These are phyloP conservation scores for Cyberlindnera mrakii DNA, from an alignment of 805 yeast species.

Conservation along the genomic window DNA sequence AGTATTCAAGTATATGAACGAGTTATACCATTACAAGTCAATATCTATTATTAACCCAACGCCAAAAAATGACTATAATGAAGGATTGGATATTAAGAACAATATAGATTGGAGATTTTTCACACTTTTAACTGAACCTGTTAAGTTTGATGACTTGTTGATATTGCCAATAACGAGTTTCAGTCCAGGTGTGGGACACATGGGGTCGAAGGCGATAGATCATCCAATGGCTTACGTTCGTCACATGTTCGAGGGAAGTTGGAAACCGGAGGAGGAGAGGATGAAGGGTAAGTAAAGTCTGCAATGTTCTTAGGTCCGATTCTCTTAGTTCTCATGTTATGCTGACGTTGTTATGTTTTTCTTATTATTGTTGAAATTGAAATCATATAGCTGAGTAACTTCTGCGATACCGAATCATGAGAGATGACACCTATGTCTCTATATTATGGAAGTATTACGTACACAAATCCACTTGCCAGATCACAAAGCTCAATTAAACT, in stretches of 20 bases:
- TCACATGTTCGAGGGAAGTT: slow-evolving; percentile 60
- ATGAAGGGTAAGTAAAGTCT: slow-evolving; percentile 3
- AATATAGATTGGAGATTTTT: slow-evolving; percentile 57
- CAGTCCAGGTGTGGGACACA: slow-evolving; percentile 63
- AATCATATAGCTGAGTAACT: no score
- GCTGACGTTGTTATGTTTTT: not conserved
- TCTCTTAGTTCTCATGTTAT: not conserved
- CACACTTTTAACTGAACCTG: slow-evolving; percentile 51
- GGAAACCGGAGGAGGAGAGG: slow-evolving; percentile 38
- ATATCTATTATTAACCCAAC: slow-evolving; percentile 13
- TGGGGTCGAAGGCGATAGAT: slow-evolving; percentile 45
- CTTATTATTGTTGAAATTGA: no score
- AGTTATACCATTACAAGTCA: slow-evolving; percentile 18
- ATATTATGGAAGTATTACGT: no score
- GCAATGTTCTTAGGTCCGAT: not conserved
- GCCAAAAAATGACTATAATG: slow-evolving; percentile 21
- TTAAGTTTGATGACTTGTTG: slow-evolving; percentile 59
- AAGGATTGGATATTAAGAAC: slow-evolving; percentile 22
- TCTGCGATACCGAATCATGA: no score
- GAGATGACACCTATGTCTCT: no score
- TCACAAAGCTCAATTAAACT: no score
- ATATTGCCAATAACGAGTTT: slow-evolving; percentile 67
- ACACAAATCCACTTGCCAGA: no score
- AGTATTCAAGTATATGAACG: slow-evolving; percentile 73
- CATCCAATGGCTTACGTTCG: slow-evolving; percentile 52